Evolutionary conservation across 1,284 basidiomycete species (phyloP), one percentile per base, ranked within the genome.

Genomic region (Ustilago hordei): DNA sequence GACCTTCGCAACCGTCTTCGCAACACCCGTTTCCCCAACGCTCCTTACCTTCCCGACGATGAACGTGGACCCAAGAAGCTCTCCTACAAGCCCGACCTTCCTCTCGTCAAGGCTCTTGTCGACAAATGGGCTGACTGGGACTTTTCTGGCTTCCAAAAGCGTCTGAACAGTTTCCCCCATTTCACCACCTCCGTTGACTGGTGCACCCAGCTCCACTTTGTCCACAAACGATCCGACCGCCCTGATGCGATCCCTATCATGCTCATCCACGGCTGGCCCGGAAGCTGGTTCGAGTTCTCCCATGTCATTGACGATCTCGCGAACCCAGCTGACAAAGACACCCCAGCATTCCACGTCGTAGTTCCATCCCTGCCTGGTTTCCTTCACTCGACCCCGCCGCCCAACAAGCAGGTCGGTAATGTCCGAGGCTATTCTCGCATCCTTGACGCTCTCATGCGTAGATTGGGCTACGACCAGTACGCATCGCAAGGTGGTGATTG

Each of bases 191-290:
- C 67, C 63, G 63, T 82, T 60, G 82, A 84, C 60, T 78, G 76
- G 78, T 79, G 79, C 36, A 68, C 69, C 3, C 69, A 72, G 52
- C 61, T 84, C 32, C 82, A 84, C 60, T 84, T 79, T 53, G 72
- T 80, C 28, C 67, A 78, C 61, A 65, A 67, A 32, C 64, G 65
- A 6, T 82, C 80, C 8, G 13, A 57, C 2, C 62, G 74, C 7
- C 28, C 69, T 7, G 73, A 80, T 63, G 82, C 82, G 3, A 79
- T 84, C 41, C 82, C 82, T 13, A 55, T 84, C 68, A 80, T 84
- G 64, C 80, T 82, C 58, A 72, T 78, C 50, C 82, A 83, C 28
- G 82, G 82, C n/a, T 83, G 80, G 80, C 82, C 82, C 4, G 76
- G 76, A 45, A 75, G 72, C 62, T 64, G 81, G 81, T 66, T 70